phyloP scores from a whole-genome alignment of 345 rosid genomes.

The Pistacia vera region DNA sequence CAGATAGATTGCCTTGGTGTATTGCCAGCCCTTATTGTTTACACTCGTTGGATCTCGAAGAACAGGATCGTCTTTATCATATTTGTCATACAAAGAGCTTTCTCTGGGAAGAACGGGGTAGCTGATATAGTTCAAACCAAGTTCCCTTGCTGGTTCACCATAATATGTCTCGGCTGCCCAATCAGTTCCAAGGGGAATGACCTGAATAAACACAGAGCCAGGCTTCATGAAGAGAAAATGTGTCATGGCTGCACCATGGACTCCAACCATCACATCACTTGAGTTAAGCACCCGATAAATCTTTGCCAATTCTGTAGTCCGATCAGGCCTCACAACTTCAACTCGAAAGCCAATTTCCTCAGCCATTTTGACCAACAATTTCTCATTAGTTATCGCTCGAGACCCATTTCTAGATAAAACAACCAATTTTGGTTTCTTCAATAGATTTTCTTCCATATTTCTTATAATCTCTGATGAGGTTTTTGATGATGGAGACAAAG shows the following conservation, averaged over 20 bases:
- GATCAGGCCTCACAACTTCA: conserved; percentile 53
- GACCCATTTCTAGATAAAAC: conserved; percentile 71
- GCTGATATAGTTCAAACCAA: conserved; percentile 67
- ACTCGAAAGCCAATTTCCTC: conserved; percentile 65
- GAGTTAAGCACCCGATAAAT: conserved; percentile 58
- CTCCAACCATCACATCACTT: conserved; percentile 81
- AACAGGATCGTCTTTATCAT: conserved; percentile 59
- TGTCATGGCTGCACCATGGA: conserved; percentile 95
- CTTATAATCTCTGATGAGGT: background rate
- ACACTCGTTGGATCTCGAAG: conserved; percentile 66
- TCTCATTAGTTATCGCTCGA: conserved; percentile 66
- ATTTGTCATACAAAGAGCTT: conserved; percentile 66
- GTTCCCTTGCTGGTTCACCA: conserved; percentile 77
- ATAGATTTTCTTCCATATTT: conserved; percentile 9
- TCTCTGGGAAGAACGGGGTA: conserved; percentile 61
- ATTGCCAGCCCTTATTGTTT: conserved; percentile 70
- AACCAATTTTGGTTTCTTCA: conserved; percentile 61
- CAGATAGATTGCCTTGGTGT: conserved; percentile 72
- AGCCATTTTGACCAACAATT: conserved; percentile 52
- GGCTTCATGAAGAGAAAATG: conserved; percentile 82
- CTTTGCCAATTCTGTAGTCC: conserved; percentile 67
- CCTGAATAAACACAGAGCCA: conserved; percentile 69
- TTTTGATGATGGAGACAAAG: conserved; percentile 29
- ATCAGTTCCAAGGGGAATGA: conserved; percentile 77
- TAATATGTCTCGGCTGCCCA: conserved; percentile 92